Percentiles rank a stretch among this genome's conserved stretches.
Evolutionary conservation across 176 grass and related monocot genomes (phyloP).

Genomic region (Poa annua): DNA sequence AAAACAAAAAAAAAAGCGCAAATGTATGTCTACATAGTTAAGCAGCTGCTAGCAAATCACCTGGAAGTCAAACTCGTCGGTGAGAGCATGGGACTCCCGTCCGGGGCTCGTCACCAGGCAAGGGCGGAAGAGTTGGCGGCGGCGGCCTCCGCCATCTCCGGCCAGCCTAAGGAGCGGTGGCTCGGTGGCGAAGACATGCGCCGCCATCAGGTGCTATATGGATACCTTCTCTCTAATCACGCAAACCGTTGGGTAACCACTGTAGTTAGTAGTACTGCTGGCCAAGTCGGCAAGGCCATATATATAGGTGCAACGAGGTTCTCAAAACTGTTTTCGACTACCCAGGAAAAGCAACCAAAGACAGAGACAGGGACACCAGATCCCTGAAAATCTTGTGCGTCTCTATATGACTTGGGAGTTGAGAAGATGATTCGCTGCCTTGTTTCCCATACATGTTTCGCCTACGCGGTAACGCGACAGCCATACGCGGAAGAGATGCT

Average conservation of each 20-base stretch:
- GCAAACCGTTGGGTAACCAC: background rate
- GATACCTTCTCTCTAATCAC: background rate
- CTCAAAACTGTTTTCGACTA: background rate
- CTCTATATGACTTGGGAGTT: too few species aligned
- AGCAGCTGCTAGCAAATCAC: background rate
- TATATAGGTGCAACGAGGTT: background rate
- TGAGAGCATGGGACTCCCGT: background rate
- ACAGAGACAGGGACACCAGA: background rate
- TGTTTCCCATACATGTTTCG: too few species aligned
- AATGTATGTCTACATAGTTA: background rate
- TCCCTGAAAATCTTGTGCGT: too few species aligned
- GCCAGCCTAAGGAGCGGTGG: background rate
- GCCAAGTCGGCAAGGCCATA: background rate
- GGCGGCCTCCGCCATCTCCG: background rate
- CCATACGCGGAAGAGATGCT: too few species aligned
- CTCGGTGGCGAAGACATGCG: background rate
- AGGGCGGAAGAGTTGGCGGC: background rate
- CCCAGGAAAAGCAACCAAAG: background rate
- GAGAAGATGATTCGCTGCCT: too few species aligned
- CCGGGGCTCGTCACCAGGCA: background rate
- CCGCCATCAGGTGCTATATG: slow-evolving; percentile 10
- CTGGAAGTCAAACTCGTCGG: background rate
- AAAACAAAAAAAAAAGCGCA: background rate
- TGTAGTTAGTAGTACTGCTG: background rate
- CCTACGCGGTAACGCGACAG: too few species aligned